These are phyloP conservation scores for Hortaea werneckii DNA, from an alignment of 2,329 filamentous ascomycete species.

Conservation along the genomic window DNA sequence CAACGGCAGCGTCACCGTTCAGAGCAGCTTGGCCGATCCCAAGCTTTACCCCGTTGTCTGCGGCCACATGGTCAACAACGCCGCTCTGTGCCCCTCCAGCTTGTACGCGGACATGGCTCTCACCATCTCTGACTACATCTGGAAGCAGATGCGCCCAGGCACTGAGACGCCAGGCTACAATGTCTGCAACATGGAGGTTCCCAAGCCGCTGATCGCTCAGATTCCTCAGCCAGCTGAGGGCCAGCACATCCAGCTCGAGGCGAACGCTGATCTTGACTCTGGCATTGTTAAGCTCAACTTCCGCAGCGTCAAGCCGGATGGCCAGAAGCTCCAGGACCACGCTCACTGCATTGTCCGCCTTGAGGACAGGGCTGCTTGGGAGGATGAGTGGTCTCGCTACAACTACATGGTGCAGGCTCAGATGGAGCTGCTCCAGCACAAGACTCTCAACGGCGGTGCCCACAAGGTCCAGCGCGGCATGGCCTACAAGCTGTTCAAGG, in stretches of 20 bases:
- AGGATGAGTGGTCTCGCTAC: slow-evolving; percentile 55
- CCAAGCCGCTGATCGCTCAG: slow-evolving; percentile 57
- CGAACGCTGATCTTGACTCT: slow-evolving; percentile 47
- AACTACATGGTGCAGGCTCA: slow-evolving; percentile 48
- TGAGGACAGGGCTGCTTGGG: slow-evolving; percentile 51
- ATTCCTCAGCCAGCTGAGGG: slow-evolving; percentile 37
- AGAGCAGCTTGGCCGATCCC: slow-evolving; percentile 55
- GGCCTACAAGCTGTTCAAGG: slow-evolving; percentile 64
- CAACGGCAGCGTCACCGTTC: slow-evolving; percentile 50
- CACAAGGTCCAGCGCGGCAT: slow-evolving; percentile 65
- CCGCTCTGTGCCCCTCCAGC: slow-evolving; percentile 54
- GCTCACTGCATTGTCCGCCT: slow-evolving; percentile 53
- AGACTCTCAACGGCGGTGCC: slow-evolving; percentile 54
- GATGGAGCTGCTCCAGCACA: slow-evolving; percentile 56
- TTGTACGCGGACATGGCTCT: slow-evolving; percentile 55
- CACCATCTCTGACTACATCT: slow-evolving; percentile 57
- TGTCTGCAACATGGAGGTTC: slow-evolving; percentile 56
- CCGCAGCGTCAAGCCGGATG: slow-evolving; percentile 51
- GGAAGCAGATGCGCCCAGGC: slow-evolving; percentile 51
- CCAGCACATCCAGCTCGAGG: slow-evolving; percentile 53
- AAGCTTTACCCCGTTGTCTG: slow-evolving; percentile 52
- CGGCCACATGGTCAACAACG: slow-evolving; percentile 59
- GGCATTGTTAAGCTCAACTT: slow-evolving; percentile 46
- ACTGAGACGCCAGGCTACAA: slow-evolving; percentile 50
- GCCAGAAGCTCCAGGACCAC: slow-evolving; percentile 50